These are phyloP conservation scores for Globisporangium sylvaticum DNA, from an alignment of 352 stramenopile species.

Conservation along the genomic window DNA sequence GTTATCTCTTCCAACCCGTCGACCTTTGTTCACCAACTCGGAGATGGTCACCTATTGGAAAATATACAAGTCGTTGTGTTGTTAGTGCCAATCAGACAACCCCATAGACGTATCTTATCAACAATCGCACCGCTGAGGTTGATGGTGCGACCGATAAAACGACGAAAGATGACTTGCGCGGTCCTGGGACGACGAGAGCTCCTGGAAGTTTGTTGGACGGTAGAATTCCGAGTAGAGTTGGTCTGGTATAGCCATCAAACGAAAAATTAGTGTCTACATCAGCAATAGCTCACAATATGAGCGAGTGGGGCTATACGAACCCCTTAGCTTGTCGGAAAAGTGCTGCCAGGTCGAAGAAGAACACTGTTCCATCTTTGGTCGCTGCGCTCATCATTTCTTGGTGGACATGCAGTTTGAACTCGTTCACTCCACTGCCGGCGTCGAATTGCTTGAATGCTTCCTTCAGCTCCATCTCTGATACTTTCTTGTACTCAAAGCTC, in stretches of 20 bases:
- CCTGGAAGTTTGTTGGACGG: constrained; percentile 49
- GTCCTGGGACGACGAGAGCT: constrained; percentile 34
- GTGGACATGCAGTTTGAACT: constrained; percentile 59
- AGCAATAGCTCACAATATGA: too few relatives aligned
- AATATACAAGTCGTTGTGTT: too few relatives aligned
- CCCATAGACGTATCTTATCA: too few relatives aligned
- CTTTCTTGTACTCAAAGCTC: constrained; percentile 43
- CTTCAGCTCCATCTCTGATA: constrained; percentile 56
- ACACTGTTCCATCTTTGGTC: constrained; percentile 61
- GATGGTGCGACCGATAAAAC: constrained; percentile 43
- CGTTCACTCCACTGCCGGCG: constrained; percentile 44
- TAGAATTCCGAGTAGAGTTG: constrained; percentile 38
- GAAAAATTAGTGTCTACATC: too few relatives aligned
- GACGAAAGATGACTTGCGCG: constrained; percentile 40
- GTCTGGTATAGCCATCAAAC: constrained; percentile 15
- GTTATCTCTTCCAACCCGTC: constrained; percentile 47
- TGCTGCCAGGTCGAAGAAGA: constrained; percentile 60
- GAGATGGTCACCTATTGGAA: constrained; percentile 41
- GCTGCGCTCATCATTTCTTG: constrained; percentile 54
- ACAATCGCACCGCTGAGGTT: constrained; percentile 35
- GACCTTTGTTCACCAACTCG: constrained; percentile 55
- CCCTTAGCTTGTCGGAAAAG: constrained; percentile 50
- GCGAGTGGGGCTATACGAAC: too few relatives aligned
- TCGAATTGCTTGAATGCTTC: constrained; percentile 60
- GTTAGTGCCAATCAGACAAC: too few relatives aligned